Evolutionary conservation across 2,329 filamentous ascomycete genomes (phyloP), one percentile per base, ranked within the genome.

Genomic region (Hortaea werneckii): DNA sequence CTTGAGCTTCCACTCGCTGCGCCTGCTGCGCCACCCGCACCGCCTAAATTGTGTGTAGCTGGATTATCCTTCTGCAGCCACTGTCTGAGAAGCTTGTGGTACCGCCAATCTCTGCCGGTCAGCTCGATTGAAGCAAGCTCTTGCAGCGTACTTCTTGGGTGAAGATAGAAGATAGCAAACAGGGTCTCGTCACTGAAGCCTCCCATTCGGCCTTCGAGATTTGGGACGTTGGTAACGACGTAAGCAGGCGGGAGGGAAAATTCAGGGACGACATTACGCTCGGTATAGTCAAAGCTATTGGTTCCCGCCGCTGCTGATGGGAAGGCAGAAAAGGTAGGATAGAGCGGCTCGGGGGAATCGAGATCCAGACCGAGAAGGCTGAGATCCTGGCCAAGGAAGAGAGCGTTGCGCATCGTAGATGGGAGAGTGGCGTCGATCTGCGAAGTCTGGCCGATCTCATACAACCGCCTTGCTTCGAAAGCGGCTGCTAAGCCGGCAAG

Each of bases 131-230:
- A 80, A 5, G 79, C 80, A 40, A 80, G 67, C 58, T 84, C 80
- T 58, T 84, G 80, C 60, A 79, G 70, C 45, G 82, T 73, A 56
- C 83, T 79, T 48, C 77, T 70, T 10, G 80, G 79, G 67, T 78
- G 76, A 51, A 78, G 79, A 65, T 83, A 84, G 69, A 84, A 84
- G 49, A 83, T 81, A 58, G 78, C 80, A 59, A 84, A 81, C 4
- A 84, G 68, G 0, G 80, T 83, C 59, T 84, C 80, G 43, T 66
- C 63, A 30, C 60, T 61, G 48, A 66, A 59, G 9, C 58, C 58
- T 29, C 48, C 48, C 46, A 65, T 61, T 28, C 63, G 49, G 20
- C 49, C 43, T 11, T 76, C 71, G 13, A 83, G 66, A 6, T 76
- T 72, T 42, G 80, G 80, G 8, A 83, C 79, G 55, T 83, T 84